A percentile compares a stretch with the other conserved stretches of the same genome.
Conservation (phyloP, 192 early-diverging fungal genomes). For the Kickxella alabastrina region DNA sequence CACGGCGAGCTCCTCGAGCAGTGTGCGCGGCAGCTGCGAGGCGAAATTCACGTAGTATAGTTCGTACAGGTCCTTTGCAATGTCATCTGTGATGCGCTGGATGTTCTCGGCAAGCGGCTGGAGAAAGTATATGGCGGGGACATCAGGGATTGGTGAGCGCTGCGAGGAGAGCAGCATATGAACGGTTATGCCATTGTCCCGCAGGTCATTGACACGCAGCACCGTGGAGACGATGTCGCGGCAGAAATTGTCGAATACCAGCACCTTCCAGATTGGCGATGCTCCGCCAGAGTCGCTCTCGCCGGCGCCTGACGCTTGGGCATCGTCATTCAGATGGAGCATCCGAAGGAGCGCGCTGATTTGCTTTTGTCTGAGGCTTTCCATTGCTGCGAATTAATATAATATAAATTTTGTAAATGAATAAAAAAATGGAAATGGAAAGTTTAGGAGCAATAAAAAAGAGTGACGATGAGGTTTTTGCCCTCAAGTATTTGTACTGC, state of each 20-base stretch:
- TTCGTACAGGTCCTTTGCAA: slow-evolving; percentile 87
- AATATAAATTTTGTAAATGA: not conserved
- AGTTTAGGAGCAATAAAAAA: not conserved
- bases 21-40: slow-evolving; percentile 74
- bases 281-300: slow-evolving; percentile 17
- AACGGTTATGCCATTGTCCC: slow-evolving; percentile 93
- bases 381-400: slow-evolving; percentile 10
- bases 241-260: slow-evolving; percentile 90
- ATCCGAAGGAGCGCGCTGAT: slow-evolving; percentile 73
- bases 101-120: slow-evolving; percentile 88
- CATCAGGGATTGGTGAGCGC: slow-evolving; percentile 87
- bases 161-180: slow-evolving; percentile 89
- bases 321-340: slow-evolving; percentile 79
- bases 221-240: slow-evolving; percentile 97
- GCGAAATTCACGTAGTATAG: slow-evolving; percentile 96
- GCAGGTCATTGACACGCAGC: slow-evolving; percentile 90
- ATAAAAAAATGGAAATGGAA: not conserved
- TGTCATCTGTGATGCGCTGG: slow-evolving; percentile 74
- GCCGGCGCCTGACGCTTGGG: slow-evolving; percentile 31
- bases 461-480: too few species aligned
- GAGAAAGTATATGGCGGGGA: slow-evolving; percentile 95
- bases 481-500: too few species aligned
- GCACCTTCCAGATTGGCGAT: slow-evolving; percentile 88
- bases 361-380: slow-evolving; percentile 58
- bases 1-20: slow-evolving; percentile 94